Evolutionary conservation across 768 basidiomycete species (phyloP).

Genomic region (Clavulina sp.): DNA sequence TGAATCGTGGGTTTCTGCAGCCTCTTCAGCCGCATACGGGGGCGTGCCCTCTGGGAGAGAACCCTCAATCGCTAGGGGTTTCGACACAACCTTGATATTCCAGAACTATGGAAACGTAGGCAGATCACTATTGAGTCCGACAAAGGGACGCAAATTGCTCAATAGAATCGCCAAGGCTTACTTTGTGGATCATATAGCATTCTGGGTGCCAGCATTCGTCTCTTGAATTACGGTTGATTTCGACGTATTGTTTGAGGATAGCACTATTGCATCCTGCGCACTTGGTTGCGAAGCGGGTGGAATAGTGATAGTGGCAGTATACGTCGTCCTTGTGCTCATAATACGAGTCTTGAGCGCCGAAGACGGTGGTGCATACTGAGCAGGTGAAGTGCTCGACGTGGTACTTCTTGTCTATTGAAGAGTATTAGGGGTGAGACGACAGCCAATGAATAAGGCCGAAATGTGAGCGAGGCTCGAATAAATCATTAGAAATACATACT

Average conservation of each 20-base stretch:
- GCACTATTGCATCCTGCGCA: constrained; percentile 96
- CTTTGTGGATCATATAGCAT: constrained; percentile 99
- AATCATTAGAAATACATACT: constrained; percentile 37
- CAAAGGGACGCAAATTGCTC: background rate
- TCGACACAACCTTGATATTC: constrained; percentile 66
- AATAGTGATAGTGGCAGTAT: constrained; percentile 98
- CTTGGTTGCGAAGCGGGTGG: constrained; percentile 94
- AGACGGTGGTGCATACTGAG: constrained; percentile 86
- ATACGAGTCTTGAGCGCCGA: constrained; percentile 96
- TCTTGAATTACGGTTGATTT: constrained; percentile 94
- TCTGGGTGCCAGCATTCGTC: constrained; percentile 99
- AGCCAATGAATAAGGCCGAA: constrained; percentile 3
- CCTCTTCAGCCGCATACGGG: constrained; percentile 60
- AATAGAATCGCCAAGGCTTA: constrained; percentile 20
- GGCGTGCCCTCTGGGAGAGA: constrained; percentile 23
- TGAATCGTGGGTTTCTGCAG: constrained; percentile 52
- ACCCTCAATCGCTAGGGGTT: constrained; percentile 13
- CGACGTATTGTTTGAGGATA: constrained; percentile 97
- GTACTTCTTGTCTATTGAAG: constrained; percentile 72
- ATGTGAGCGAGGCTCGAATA: constrained; percentile 1
- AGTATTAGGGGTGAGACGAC: background rate
- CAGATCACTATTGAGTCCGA: background rate
- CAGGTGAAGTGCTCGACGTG: constrained; percentile 99
- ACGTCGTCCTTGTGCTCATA: constrained; percentile 98
- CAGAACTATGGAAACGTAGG: constrained; percentile 57